These are phyloP conservation scores for Corchorus olitorius DNA, from an alignment of 345 rosid genomes.

Conservation along the genomic window DNA sequence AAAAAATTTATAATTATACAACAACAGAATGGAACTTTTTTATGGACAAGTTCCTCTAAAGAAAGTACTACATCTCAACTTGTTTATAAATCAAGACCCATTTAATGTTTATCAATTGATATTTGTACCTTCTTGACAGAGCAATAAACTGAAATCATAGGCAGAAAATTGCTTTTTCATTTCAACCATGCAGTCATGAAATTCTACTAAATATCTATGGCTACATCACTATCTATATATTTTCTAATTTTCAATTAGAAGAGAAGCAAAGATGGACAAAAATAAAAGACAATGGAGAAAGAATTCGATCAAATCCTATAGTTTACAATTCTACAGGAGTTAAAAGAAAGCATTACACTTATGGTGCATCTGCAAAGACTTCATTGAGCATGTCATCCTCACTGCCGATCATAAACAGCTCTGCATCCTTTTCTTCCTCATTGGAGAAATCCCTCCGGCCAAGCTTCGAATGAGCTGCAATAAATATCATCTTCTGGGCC, in stretches of 20 bases:
- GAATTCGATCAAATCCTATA: slow-evolving; percentile 41
- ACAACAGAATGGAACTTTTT: neutral
- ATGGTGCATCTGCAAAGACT: slow-evolving; percentile 45
- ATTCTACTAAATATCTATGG: slow-evolving; percentile 24
- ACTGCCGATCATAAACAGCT: slow-evolving; percentile 35
- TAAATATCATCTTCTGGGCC: slow-evolving; percentile 56
- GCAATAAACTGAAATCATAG: slow-evolving; percentile 15
- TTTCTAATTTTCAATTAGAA: slow-evolving; percentile 23
- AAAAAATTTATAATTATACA: neutral
- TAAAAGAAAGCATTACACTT: slow-evolving; percentile 45
- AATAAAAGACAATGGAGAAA: slow-evolving; percentile 23
- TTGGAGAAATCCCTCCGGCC: slow-evolving; percentile 47
- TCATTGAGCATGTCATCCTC: slow-evolving; percentile 53
- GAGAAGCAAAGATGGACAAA: slow-evolving; percentile 26
- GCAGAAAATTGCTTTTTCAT: slow-evolving; percentile 31
- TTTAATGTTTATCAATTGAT: no score
- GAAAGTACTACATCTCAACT: slow-evolving; percentile 14
- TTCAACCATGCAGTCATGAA: slow-evolving; percentile 27
- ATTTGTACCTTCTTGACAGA: slow-evolving; percentile 16
- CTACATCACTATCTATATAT: slow-evolving; percentile 25
- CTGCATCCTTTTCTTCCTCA: slow-evolving; percentile 57
- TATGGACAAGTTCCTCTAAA: neutral
- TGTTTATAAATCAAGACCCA: slow-evolving; percentile 10
- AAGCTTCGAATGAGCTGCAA: slow-evolving; percentile 62
- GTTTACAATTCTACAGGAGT: slow-evolving; percentile 34